Base-by-base conservation (phyloP, 257 asterid species). In the Penstemon barbatus region DNA sequence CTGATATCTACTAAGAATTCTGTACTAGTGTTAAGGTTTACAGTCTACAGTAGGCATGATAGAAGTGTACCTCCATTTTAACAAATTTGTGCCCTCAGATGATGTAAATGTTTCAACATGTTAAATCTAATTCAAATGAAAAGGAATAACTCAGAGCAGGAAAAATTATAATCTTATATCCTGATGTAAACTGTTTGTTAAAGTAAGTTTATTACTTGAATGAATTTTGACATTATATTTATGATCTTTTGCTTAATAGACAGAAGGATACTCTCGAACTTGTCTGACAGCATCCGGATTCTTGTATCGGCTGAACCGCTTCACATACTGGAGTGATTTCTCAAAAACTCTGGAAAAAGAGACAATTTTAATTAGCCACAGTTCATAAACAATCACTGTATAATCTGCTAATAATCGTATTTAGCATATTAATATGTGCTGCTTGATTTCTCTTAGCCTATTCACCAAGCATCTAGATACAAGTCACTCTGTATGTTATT, bases 231-330 rank as follows among this genome's bases (percentile, higher is more conserved):
- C 5, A n/a, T 7, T 12, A 15, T 46, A 38, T 15, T 15, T 15
- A 0, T 15, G 18, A 7, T 15, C 13, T 4, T 10, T 4, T 5
- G 11, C 36, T 38, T 39, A 7, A 41, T 13, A 15, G 2, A 4
- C 51, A 6, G 37, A 77, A 86, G 95, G 97, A 91, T 91, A 88
- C 97, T 92, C 98, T 80, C 98, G 82, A 75, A 89, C 98, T 93
- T 93, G 98, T 83, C 95, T 84, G 73, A 93, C 97, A 62, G 98
- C 95, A 84, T 90, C 98, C 58, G 95, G 95, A 78, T 88, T 90
- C 83, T 88, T 90, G 79, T 90, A 92, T 61, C 97, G 93, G 78
- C 98, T 93, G 85, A 93, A 93, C 76, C 98, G 96, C 87, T 93
- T 90, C 78, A 90, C 98, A 41, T 93, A 93, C 75, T 93, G 97